Evolutionary conservation across 768 basidiomycete species (phyloP).

Genomic region (Trametes cingulata): DNA sequence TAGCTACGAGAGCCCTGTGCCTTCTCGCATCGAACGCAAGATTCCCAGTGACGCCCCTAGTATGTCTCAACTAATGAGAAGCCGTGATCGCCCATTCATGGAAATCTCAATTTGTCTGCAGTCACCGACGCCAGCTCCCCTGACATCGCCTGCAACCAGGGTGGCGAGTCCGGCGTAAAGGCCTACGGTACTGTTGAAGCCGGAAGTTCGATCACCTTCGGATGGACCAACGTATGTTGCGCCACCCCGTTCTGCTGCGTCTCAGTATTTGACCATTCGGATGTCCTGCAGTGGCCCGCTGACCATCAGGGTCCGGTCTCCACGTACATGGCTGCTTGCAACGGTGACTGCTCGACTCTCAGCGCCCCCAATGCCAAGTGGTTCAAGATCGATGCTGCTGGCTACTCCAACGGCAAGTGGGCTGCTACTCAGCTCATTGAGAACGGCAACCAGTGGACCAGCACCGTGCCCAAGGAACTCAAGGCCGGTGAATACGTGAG

Average conservation of each 20-base stretch:
- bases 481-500: constrained; percentile 52
- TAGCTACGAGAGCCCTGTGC: constrained; percentile 28
- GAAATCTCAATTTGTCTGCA: background rate
- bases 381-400: constrained; percentile 52
- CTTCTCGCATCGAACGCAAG: constrained; percentile 31
- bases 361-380: constrained; percentile 41
- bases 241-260: background rate
- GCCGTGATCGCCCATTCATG: background rate
- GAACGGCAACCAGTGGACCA: constrained; percentile 43
- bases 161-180: constrained; percentile 36
- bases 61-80: constrained; percentile 13
- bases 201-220: constrained; percentile 44
- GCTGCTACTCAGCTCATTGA: constrained; percentile 45
- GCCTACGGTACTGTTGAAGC: constrained; percentile 40
- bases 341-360: constrained; percentile 39
- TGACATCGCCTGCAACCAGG: constrained; percentile 46
- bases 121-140: constrained; percentile 32
- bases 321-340: constrained; percentile 55
- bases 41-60: constrained; percentile 35
- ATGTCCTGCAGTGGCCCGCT: constrained; percentile 27
- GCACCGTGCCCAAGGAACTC: constrained; percentile 43
- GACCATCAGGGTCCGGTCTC: constrained; percentile 53
- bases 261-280: background rate
- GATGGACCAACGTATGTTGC: constrained; percentile 45
- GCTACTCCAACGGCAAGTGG: constrained; percentile 45